A percentile compares a stretch with the other conserved stretches of the same genome.
Conservation (phyloP, 768 basidiomycete species). For the Leccinum fibrillosum region DNA sequence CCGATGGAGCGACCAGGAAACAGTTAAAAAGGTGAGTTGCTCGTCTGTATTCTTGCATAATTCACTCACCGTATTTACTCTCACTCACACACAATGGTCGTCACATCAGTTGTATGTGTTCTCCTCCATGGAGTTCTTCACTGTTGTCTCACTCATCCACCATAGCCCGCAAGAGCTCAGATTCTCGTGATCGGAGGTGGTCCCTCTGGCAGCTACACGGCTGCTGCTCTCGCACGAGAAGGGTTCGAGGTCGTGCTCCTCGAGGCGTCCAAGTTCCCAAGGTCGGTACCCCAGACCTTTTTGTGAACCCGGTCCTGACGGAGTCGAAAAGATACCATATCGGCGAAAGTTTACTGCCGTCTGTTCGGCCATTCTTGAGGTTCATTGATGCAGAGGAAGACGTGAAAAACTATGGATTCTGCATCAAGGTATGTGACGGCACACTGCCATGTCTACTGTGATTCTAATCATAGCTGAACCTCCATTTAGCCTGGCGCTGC, state of each 20-base stretch:
- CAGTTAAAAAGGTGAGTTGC: background rate
- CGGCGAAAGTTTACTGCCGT: constrained; percentile 12
- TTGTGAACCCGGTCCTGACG: background rate
- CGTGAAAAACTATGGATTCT: constrained; percentile 8
- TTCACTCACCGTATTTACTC: background rate
- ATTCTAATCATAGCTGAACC: background rate
- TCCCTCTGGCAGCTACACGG: constrained; percentile 11
- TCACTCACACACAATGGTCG: background rate
- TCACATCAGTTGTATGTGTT: background rate
- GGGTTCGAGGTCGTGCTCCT: constrained; percentile 8
- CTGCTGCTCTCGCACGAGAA: constrained; percentile 8
- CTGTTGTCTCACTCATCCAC: background rate
- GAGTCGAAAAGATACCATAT: constrained; percentile 12
- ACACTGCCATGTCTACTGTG: background rate
- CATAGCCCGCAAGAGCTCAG: background rate
- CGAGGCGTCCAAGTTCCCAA: constrained; percentile 10
- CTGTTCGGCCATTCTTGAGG: constrained; percentile 4
- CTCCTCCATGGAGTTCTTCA: background rate
- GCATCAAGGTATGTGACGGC: constrained; percentile 4
- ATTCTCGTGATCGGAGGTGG: constrained; percentile 15
- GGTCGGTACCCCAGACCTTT: background rate
- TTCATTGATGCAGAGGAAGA: constrained; percentile 9
- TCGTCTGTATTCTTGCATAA: background rate
- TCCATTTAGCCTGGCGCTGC: constrained; percentile 4
- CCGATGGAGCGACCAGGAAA: background rate